Evolutionary conservation across 2,329 filamentous ascomycete species (phyloP), one percentile per base, ranked within the genome.

Genomic region (Botrytis porri): DNA sequence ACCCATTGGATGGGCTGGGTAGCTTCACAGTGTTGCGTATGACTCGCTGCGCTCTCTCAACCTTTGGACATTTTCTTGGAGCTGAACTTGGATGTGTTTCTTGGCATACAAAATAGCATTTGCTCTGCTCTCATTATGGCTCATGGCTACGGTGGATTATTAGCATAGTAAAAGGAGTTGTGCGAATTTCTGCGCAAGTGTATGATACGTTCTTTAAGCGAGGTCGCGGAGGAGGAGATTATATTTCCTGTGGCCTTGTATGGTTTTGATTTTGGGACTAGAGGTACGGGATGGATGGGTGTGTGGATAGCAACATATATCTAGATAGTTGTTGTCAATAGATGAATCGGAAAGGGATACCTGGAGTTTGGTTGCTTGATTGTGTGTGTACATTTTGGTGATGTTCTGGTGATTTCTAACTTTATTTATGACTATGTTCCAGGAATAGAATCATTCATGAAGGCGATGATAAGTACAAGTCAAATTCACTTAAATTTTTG

Each of bases 21-120:
- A 67, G 35, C 65, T 41, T 41, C 29, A 9, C 4, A 22, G n/a
- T 9, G 2, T 43, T 69, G 37, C 20, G 57, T 41, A 43, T 41
- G 18, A 57, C 10, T 57, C n/a, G 48, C 48, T 69, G 41, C 51
- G 12, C 25, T 12, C n/a, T 29, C 25, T 57, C 48, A 16, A 20
- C 48, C 29, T 67, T 67, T 67, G 65, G 65, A 57, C 48, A 67
- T 57, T 67, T 69, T 69, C 65, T 57, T 57, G 65, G 48, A 69
- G 35, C 37, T 57, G 65, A 69, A 69, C 35, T 69, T 69, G 65
- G 65, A 65, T 65, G 45, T 65, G 43, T 69, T 69, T 57, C 64
- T 69, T 69, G 65, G 48, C 25, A 69, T 69, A 69, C 48, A 69
- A 37, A 57, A 57, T 43, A 12, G 48, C 65, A 29, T 69, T 69